Evolutionary conservation across 108 stramenopile genomes (phyloP), one percentile per base, ranked within the genome.

Genomic region (Cyclostephanos tholiformis): DNA sequence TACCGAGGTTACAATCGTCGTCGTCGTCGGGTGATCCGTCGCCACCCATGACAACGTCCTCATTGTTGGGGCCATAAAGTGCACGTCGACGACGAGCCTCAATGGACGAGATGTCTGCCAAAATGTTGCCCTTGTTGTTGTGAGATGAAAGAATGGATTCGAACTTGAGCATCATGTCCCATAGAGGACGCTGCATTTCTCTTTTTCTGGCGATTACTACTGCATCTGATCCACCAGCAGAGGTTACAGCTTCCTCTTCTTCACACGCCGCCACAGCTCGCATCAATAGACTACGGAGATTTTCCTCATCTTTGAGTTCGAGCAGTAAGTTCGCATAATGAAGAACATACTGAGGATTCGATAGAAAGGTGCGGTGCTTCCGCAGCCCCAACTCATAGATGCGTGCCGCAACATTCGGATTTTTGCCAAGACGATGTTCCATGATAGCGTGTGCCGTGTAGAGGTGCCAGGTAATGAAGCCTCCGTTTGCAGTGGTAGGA

Each of bases 91-190:
- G 86, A 62, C 89, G 73, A 12, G 88, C 67, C 84, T 94, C 93
- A 19, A 94, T 76, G 3, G 85, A 74, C 22, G 82, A 43, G 16
- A 91, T 69, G 56, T 88, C 87, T 17, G 82, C 63, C 23, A 84
- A 83, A 35, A 75, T 63, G 58, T 80, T 74, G 25, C 64, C 73
- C 58, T 66, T 74, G 63, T 52, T 64, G 16, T 63, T 56, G 2
- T 52, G 71, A 41, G 81, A 82, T 26, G 84, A 83, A 57, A 87
- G 63, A 22, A 89, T 72, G 16, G 85, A 81, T 82, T 93, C 95
- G 70, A 92, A 94, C 65, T 87, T 87, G 25, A 96, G 81, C 65
- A 89, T 87, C 92, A 93, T 93, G 59, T 93, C 89, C 92, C 92
- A 94, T 11, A 96, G 66, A 14, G 89, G 61, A 60, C 89, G 72